Conservation (phyloP, 805 yeast genomes). For the Blastobotrys mokoenaii region DNA sequence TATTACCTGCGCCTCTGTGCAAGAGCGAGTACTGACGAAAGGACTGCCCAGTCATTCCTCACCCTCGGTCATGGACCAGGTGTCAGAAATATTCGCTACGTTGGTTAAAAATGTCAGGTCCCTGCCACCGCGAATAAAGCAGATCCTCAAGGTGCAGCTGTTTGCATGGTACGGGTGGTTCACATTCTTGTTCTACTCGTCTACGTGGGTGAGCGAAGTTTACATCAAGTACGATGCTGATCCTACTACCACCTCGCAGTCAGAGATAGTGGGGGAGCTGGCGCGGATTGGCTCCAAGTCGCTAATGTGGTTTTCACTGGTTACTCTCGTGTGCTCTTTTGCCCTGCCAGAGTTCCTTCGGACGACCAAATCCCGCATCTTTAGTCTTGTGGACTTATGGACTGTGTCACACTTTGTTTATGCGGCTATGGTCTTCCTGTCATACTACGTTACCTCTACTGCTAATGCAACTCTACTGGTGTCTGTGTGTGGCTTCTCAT, state of each 20-base stretch:
- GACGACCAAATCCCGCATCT: not conserved
- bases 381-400: slow-evolving; percentile 34
- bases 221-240: slow-evolving; percentile 32
- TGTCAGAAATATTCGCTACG: slow-evolving; percentile 7
- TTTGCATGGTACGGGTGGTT: slow-evolving; percentile 68
- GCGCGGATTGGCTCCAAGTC: slow-evolving; percentile 29
- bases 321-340: slow-evolving; percentile 33
- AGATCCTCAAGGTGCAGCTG: slow-evolving; percentile 49
- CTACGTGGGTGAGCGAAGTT: slow-evolving; percentile 58
- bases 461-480: slow-evolving; percentile 41
- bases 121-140: slow-evolving; percentile 42
- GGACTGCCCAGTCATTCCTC: not conserved
- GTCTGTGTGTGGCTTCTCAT: slow-evolving; percentile 49
- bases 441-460: slow-evolving; percentile 38
- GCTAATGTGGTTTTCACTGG: slow-evolving; percentile 36
- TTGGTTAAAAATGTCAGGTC: slow-evolving; percentile 11
- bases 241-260: not conserved
- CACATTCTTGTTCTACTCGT: slow-evolving; percentile 55
- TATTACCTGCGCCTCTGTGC: slow-evolving; percentile 35
- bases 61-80: not conserved
- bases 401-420: slow-evolving; percentile 42
- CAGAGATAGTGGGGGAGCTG: slow-evolving; percentile 27
- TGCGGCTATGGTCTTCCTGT: slow-evolving; percentile 40
- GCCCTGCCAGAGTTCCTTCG: slow-evolving; percentile 16
- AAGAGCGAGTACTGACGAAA: slow-evolving; percentile 40